These are phyloP conservation scores for Tulasnella sp. DNA, from an alignment of 768 basidiomycete genomes.

Conservation along the genomic window DNA sequence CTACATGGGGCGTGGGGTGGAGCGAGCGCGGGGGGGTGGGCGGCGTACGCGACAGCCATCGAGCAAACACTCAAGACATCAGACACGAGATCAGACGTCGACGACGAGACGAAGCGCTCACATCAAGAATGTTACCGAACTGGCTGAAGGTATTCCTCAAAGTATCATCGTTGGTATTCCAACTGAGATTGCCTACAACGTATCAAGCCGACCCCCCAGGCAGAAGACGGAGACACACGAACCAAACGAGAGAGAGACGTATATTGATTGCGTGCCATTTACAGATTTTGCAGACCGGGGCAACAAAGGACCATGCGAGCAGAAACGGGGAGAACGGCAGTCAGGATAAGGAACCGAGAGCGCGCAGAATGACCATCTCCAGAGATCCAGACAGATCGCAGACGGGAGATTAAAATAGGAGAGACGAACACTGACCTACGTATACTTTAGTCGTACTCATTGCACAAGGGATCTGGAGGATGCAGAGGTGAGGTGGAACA, in stretches of 20 bases:
- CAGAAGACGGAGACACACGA: slow-evolving; percentile 31
- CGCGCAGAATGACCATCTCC: neutral
- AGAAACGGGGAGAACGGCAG: slow-evolving; percentile 26
- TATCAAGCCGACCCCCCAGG: slow-evolving; percentile 37
- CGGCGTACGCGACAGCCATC: too few species aligned
- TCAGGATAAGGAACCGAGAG: slow-evolving; percentile 13
- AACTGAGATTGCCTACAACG: slow-evolving; percentile 83
- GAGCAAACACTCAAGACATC: slow-evolving; percentile 27
- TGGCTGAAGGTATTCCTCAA: slow-evolving; percentile 82
- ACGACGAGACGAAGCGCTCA: slow-evolving; percentile 47
- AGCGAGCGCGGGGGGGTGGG: too few species aligned
- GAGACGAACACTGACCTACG: slow-evolving; percentile 70
- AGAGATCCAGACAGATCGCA: slow-evolving; percentile 14
- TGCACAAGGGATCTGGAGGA: neutral
- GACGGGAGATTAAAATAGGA: neutral
- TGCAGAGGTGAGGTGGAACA: slow-evolving; percentile 18
- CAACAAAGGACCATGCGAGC: slow-evolving; percentile 34
- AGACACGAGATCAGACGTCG: slow-evolving; percentile 8
- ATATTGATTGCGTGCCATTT: neutral
- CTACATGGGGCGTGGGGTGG: slow-evolving; percentile 49
- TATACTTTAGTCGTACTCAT: slow-evolving; percentile 76
- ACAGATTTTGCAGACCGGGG: slow-evolving; percentile 27
- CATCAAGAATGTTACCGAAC: slow-evolving; percentile 84
- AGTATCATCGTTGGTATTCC: slow-evolving; percentile 92
- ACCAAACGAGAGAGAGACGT: slow-evolving; percentile 38